A percentile compares a stretch with the other conserved stretches of the same genome.
These are phyloP conservation scores for Aristolochia contorta DNA, from an alignment of 164 flowering plant genomes.

Conservation along the genomic window DNA sequence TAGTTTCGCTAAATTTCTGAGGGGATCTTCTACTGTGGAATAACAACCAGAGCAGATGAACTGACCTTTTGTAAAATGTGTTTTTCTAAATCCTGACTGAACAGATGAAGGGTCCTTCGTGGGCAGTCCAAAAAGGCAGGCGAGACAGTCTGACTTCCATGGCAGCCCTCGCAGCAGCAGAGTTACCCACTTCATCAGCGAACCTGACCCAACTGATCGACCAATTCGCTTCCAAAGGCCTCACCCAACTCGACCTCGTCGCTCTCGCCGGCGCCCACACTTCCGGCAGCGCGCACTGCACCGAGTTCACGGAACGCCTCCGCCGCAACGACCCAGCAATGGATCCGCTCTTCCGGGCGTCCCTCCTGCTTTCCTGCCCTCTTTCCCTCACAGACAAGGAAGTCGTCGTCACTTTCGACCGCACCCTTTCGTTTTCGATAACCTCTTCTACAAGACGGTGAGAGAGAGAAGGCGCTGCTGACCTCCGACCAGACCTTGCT, in stretches of 20 bases:
- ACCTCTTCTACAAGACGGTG: conserved; percentile 54
- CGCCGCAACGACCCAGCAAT: conserved; percentile 48
- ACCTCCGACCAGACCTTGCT: conserved; percentile 50
- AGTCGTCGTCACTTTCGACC: conserved; percentile 23
- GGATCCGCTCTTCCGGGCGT: conserved; percentile 34
- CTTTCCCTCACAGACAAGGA: conserved; percentile 20
- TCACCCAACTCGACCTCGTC: conserved; percentile 43
- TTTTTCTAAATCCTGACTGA: no score
- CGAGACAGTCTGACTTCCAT: conserved; percentile 48
- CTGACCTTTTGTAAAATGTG: no score
- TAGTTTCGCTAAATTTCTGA: no score
- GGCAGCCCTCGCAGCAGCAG: conserved; percentile 30
- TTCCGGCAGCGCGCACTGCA: conserved; percentile 55
- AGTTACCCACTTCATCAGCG: conserved; percentile 49
- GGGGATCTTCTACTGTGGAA: no score
- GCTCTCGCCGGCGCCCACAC: conserved; percentile 81
- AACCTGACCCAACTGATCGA: conserved; percentile 34
- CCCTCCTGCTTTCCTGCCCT: conserved; percentile 35
- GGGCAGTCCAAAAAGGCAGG: conserved; percentile 56
- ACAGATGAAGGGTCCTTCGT: conserved; percentile 43
- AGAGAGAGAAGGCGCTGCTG: conserved; percentile 55
- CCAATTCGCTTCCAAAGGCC: conserved; percentile 18
- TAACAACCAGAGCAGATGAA: no score
- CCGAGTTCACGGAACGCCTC: conserved; percentile 38
- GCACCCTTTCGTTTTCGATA: conserved; percentile 42